Base-by-base conservation (phyloP, 2,329 filamentous ascomycete species). In the Diaporthe citrichinensis region DNA sequence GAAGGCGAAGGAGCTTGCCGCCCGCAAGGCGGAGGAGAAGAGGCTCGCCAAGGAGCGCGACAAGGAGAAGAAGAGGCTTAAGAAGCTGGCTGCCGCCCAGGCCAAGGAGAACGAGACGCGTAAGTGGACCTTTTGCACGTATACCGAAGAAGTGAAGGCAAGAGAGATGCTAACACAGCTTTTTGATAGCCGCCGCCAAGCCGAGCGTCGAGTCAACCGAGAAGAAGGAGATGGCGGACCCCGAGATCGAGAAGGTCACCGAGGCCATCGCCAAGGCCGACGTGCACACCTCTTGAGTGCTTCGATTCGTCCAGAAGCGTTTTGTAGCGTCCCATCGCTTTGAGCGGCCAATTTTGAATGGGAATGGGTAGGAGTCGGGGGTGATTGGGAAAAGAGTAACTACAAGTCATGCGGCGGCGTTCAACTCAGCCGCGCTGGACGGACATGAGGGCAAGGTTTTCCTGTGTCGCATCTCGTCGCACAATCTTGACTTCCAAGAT, bases 1-100 rank as follows among this genome's bases (percentile, higher is more conserved):
- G 81, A 93, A 94, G 80, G 92, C 94, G 78, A 93, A 93, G 81
- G 92, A 91, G 58, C 86, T 89, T 77, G 87, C 86, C 68, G 85
- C 86, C 3, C 86, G 86, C 76, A 88, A 88, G 81, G 85, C 86
- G 0, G 87, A 87, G 5, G 87, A 86, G 2, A 89, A 89, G 82
- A 88, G 88, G 80, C 86, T 86, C 4, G 85, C 85, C 20, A 88
- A 87, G 82, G 84, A 86, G 78, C 85, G 84, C 77, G 87, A 89
- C 79, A 88, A 88, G 84, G 86, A 88, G 78, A 85, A 86, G 78
- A 88, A 88, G 83, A 84, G 83, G 74, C 81, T 81, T 44, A 84
- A 86, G 80, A 85, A 85, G 78, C 78, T 69, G 25, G 71, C 86
- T 85, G 78, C 84, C 14, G 72, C 76, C 6, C 46, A 73, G 49